phyloP scores from a whole-genome alignment of 306 rosid species.

The Dalbergia oliveri region DNA sequence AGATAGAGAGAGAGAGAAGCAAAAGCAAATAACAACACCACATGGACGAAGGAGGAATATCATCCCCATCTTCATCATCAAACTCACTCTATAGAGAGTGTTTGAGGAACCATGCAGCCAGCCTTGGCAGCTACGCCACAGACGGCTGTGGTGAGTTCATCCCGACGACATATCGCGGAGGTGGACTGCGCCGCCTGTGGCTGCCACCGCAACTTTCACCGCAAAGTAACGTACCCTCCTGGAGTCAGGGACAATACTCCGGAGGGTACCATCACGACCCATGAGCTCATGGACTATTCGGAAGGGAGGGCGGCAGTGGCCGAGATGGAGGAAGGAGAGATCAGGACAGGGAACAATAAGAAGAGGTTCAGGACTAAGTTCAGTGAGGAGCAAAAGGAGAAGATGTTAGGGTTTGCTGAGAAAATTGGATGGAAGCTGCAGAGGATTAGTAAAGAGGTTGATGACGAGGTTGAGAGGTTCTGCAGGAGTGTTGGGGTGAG shows the following conservation, averaged over 20 bases:
- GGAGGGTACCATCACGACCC: background rate
- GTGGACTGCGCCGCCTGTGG: conserved; percentile 78
- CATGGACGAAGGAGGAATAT: conserved; percentile 48
- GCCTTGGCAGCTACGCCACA: conserved; percentile 90
- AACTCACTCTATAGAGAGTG: conserved; percentile 73
- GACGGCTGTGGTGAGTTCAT: conserved; percentile 96
- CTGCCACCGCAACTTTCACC: conserved; percentile 92
- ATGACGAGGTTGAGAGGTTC: conserved; percentile 80
- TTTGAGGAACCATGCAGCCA: conserved; percentile 91
- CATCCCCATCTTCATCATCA: conserved; percentile 38
- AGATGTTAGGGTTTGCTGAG: conserved; percentile 89
- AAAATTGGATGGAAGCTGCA: conserved; percentile 87
- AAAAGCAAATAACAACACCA: background rate
- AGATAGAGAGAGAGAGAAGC: background rate
- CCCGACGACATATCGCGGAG: conserved; percentile 54
- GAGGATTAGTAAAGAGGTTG: conserved; percentile 63
- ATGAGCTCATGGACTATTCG: conserved; percentile 54
- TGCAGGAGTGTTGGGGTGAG: conserved; percentile 72
- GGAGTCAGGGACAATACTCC: background rate
- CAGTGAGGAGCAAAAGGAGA: conserved; percentile 81
- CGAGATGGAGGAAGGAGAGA: conserved; percentile 36
- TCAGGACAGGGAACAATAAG: conserved; percentile 43
- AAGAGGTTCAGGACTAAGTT: conserved; percentile 82
- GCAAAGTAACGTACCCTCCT: conserved; percentile 55
- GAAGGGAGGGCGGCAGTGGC: conserved; percentile 29